These are phyloP conservation scores for Microbotryum lychnidis-dioicae DNA, from an alignment of 1,284 basidiomycete genomes.

Conservation along the genomic window DNA sequence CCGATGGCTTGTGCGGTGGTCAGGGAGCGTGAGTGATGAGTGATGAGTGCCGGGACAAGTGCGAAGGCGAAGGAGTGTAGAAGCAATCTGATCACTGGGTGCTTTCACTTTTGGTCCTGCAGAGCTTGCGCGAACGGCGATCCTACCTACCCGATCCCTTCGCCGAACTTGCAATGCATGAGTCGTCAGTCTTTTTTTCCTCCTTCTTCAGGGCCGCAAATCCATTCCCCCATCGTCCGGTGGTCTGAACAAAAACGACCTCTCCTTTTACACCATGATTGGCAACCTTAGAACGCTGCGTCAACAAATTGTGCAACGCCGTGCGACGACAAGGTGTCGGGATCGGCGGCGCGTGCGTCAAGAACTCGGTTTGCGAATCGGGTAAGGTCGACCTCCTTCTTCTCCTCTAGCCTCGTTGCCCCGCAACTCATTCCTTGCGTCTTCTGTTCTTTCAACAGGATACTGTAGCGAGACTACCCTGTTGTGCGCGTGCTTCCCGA, in stretches of 20 bases:
- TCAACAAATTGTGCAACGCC: constrained; percentile 13
- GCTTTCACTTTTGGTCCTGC: not conserved
- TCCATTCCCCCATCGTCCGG: too few relatives aligned
- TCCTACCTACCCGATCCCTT: constrained; percentile 18
- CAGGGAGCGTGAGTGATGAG: constrained; percentile 13
- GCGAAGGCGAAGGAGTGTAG: too few relatives aligned
- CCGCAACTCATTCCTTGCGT: too few relatives aligned
- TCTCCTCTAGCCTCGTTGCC: too few relatives aligned
- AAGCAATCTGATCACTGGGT: too few relatives aligned
- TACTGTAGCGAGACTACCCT: not conserved
- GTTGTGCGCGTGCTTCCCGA: too few relatives aligned
- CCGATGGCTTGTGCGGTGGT: constrained; percentile 25
- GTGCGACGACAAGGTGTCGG: constrained; percentile 16
- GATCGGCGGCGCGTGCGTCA: constrained; percentile 21
- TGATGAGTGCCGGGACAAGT: too few relatives aligned
- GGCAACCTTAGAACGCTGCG: constrained; percentile 18
- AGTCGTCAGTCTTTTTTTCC: constrained; percentile 8
- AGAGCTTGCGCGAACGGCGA: constrained; percentile 28
- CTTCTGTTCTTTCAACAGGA: not conserved
- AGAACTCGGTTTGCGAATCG: constrained; percentile 20
- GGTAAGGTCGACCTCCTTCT: too few relatives aligned
- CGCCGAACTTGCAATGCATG: constrained; percentile 26
- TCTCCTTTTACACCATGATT: not conserved
- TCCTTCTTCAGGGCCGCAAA: too few relatives aligned
- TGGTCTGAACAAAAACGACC: too few relatives aligned